phyloP scores from a whole-genome alignment of 1,284 basidiomycete genomes.

The Malassezia psittaci region DNA sequence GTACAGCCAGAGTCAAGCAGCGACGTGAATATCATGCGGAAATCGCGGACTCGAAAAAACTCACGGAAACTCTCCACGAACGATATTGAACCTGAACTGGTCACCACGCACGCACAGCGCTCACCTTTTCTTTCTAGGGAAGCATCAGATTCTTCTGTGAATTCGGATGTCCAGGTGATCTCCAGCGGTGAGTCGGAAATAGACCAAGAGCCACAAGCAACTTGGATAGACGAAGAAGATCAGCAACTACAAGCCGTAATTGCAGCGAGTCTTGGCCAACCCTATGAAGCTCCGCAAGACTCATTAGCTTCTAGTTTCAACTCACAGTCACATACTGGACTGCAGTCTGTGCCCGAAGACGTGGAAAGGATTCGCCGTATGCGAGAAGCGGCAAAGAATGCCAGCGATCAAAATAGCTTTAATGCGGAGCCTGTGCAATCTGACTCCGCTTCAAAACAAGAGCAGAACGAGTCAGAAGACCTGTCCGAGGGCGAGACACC shows the following conservation, averaged over 20 bases:
- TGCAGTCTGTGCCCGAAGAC: slow-evolving; percentile 2
- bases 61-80: neutral
- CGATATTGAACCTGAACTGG: neutral
- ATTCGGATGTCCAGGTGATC: slow-evolving; percentile 1
- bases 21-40: neutral
- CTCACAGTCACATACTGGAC: neutral
- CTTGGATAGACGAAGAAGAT: slow-evolving; percentile 4
- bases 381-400: neutral
- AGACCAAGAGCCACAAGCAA: neutral
- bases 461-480: neutral
- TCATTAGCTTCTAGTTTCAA: too few relatives aligned
- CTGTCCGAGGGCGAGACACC: neutral
- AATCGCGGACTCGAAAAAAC: neutral
- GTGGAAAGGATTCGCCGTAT: slow-evolving; percentile 11
- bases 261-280: slow-evolving; percentile 15
- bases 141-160: neutral
- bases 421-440: too few relatives aligned
- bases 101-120: neutral
- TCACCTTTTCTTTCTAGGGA: slow-evolving; percentile 7
- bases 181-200: neutral
- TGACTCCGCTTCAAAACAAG: neutral
- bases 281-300: slow-evolving; percentile 1
- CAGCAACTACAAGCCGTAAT: slow-evolving; percentile 16
- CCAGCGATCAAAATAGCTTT: neutral
- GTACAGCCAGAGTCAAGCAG: neutral